Percentiles rank a stretch among this genome's conserved stretches.
These are phyloP conservation scores for Spergularia marina DNA, from an alignment of 148 eudicot species.

Conservation along the genomic window DNA sequence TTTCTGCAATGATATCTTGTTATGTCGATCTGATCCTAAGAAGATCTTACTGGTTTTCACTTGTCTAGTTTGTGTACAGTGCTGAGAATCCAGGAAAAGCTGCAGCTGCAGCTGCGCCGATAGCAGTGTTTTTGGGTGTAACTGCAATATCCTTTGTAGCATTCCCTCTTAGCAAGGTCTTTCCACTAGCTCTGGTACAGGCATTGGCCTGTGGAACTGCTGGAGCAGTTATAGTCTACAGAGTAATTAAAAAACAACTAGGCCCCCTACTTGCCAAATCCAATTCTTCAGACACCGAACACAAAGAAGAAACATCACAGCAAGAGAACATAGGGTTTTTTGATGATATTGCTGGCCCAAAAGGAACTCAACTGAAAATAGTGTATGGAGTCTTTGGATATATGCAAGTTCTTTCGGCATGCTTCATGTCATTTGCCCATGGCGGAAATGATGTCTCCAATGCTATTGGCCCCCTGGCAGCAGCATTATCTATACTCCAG, in stretches of 20 bases:
- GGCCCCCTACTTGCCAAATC: conserved; percentile 73
- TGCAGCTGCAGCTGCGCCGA: conserved; percentile 88
- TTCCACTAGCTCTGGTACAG: conserved; percentile 57
- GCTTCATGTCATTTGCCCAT: conserved; percentile 81
- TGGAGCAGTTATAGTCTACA: conserved; percentile 65
- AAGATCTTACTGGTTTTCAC: conserved; percentile 33
- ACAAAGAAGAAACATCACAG: conserved; percentile 26
- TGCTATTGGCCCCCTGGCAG: conserved; percentile 92
- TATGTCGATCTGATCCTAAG: background rate
- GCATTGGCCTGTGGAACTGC: conserved; percentile 65
- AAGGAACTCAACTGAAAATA: conserved; percentile 76
- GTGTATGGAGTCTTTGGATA: conserved; percentile 94
- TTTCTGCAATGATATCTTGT: background rate
- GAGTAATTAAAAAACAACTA: conserved; percentile 63
- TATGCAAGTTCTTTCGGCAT: conserved; percentile 91
- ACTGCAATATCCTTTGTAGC: conserved; percentile 72
- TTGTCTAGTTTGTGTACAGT: conserved; percentile 90
- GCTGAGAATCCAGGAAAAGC: conserved; percentile 96
- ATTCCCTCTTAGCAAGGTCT: conserved; percentile 72
- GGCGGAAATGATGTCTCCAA: conserved; percentile 98
- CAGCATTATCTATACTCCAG: conserved; percentile 74
- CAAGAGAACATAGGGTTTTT: conserved; percentile 63
- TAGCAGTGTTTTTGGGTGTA: conserved; percentile 76
- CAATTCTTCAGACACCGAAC: conserved; percentile 29
- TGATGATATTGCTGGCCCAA: conserved; percentile 81